These are phyloP conservation scores for Spinellus fusiger DNA, from an alignment of 192 early-diverging fungal genomes.

Conservation along the genomic window DNA sequence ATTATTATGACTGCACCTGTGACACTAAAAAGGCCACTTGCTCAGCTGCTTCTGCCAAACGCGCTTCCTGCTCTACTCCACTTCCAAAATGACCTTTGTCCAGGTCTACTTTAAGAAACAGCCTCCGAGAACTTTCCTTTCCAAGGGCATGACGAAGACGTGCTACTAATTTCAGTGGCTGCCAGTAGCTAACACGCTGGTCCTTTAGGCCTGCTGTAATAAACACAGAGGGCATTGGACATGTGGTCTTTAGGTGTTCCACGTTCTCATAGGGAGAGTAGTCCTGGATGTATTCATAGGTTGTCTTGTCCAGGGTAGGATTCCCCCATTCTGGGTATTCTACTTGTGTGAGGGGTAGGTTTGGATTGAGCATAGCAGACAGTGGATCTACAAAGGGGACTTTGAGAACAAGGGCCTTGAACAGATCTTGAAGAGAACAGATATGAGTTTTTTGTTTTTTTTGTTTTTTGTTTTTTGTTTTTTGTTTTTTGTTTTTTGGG, in stretches of 20 bases:
- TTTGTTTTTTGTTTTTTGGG: too few species aligned
- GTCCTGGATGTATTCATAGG: constrained; percentile 49
- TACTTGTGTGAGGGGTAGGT: constrained; percentile 63
- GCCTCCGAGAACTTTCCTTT: constrained; percentile 17
- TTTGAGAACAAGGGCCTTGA: constrained; percentile 65
- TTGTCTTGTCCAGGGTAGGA: constrained; percentile 40
- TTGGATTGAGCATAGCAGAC: constrained; percentile 74
- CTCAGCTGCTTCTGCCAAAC: constrained; percentile 43
- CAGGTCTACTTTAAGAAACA: constrained; percentile 41
- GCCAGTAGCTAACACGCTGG: constrained; percentile 73
- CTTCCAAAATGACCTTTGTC: constrained; percentile 52
- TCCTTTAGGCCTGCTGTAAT: constrained; percentile 76
- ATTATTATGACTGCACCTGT: constrained; percentile 29
- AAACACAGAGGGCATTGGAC: constrained; percentile 53
- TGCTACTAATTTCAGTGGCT: constrained; percentile 87
- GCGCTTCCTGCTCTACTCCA: constrained; percentile 37
- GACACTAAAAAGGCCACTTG: constrained; percentile 49
- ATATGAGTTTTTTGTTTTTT: too few species aligned
- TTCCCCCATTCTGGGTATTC: constrained; percentile 79
- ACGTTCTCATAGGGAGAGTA: constrained; percentile 75
- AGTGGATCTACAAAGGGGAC: constrained; percentile 87
- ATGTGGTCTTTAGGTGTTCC: neutral
- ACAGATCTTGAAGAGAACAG: constrained; percentile 65
- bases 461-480: neutral
- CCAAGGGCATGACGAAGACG: constrained; percentile 39